Conservation (phyloP, 2,329 filamentous ascomycete species). For the Cordyceps militaris region DNA sequence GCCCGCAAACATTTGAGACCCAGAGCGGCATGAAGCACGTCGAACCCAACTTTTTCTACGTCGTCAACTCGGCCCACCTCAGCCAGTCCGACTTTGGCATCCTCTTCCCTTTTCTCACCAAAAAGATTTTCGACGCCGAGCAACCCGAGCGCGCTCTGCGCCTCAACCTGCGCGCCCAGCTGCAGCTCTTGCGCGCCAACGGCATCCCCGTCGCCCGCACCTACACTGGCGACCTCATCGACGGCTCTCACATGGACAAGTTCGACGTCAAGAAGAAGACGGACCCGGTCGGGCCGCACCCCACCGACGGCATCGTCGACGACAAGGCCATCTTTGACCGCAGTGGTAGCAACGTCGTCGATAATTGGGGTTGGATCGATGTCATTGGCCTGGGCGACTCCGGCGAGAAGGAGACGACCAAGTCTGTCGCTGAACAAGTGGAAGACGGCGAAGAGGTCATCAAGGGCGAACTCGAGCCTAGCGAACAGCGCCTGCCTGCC, state of each 20-base stretch:
- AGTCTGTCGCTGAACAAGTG: slow-evolving; percentile 25
- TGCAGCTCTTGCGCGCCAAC: slow-evolving; percentile 49
- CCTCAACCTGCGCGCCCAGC: slow-evolving; percentile 50
- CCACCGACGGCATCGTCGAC: slow-evolving; percentile 34
- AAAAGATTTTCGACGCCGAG: slow-evolving; percentile 49
- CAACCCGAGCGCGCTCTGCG: slow-evolving; percentile 52
- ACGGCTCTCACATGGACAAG: slow-evolving; percentile 36
- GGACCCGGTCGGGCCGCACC: not conserved
- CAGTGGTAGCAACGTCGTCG: slow-evolving; percentile 31
- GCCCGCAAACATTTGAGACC: slow-evolving; percentile 34
- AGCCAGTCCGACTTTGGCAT: slow-evolving; percentile 79
- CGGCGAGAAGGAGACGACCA: slow-evolving; percentile 22
- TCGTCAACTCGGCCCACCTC: slow-evolving; percentile 66
- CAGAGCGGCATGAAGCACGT: slow-evolving; percentile 35
- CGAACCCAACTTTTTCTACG: slow-evolving; percentile 67
- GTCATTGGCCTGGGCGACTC: slow-evolving; percentile 40
- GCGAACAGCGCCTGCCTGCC: slow-evolving; percentile 8
- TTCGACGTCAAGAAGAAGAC: slow-evolving; percentile 20
- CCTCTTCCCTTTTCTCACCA: slow-evolving; percentile 66
- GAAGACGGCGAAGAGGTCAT: slow-evolving; percentile 30
- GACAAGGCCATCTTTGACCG: slow-evolving; percentile 47
- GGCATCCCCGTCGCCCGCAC: slow-evolving; percentile 43
- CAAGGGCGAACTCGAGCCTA: slow-evolving; percentile 27
- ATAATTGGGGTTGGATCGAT: slow-evolving; percentile 47
- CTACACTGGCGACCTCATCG: slow-evolving; percentile 41